Percentiles rank a stretch among this genome's conserved stretches.
These are phyloP conservation scores for Rhododendron henanense DNA, from an alignment of 148 eudicot species.

Conservation along the genomic window DNA sequence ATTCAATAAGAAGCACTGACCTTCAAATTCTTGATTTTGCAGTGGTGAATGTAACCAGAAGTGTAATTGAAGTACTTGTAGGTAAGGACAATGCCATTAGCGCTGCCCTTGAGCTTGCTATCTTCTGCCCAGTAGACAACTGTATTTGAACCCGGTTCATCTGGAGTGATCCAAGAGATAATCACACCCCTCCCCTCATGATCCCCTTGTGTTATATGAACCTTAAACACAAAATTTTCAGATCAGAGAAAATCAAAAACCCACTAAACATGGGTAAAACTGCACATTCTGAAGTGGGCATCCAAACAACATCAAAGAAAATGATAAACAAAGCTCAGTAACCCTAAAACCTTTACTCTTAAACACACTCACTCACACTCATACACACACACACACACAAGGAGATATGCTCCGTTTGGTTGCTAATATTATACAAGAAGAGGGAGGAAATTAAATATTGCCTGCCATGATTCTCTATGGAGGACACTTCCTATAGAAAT, in stretches of 20 bases:
- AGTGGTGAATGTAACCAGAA: conserved; percentile 76
- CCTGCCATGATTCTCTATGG: background rate
- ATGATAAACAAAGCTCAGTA: background rate
- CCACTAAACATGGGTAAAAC: background rate
- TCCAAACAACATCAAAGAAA: background rate
- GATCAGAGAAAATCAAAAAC: conserved; percentile 5
- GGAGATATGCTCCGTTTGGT: background rate
- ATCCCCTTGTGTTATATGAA: conserved; percentile 87
- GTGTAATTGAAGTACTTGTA: conserved; percentile 73
- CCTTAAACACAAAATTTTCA: conserved; percentile 34
- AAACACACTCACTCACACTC: background rate
- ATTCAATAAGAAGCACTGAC: conserved; percentile 22
- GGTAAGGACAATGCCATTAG: conserved; percentile 41
- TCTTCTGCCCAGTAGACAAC: conserved; percentile 62
- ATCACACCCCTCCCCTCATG: conserved; percentile 61
- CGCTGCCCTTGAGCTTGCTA: conserved; percentile 26
- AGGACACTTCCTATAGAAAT: background rate
- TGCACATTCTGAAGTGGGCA: background rate
- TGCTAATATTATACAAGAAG: background rate
- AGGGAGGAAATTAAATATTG: background rate
- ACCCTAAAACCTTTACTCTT: background rate
- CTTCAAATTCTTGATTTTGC: conserved; percentile 63
- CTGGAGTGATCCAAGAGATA: conserved; percentile 73
- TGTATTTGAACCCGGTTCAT: conserved; percentile 60
- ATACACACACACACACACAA: background rate